These are phyloP conservation scores for Ceriops zippeliana DNA, from an alignment of 345 rosid genomes.

Conservation along the genomic window DNA sequence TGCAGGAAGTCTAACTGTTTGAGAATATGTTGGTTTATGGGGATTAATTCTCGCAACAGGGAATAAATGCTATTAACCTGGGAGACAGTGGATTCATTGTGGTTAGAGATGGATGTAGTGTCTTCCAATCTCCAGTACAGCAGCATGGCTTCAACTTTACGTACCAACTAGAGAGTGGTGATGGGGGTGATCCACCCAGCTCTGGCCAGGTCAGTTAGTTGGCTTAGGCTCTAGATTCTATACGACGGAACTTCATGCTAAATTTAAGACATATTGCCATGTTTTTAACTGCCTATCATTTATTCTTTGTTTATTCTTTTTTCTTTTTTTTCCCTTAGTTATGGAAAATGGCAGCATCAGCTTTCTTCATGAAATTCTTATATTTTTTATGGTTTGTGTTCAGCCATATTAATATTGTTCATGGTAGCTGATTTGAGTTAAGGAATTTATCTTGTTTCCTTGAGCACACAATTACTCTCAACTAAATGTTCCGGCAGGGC, in stretches of 20 bases:
- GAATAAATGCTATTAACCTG: slow-evolving; percentile 27
- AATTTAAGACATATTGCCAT: background rate
- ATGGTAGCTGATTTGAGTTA: background rate
- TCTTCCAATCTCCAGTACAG: slow-evolving; percentile 35
- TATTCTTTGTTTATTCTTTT: background rate
- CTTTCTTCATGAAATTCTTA: too few relatives aligned
- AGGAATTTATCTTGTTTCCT: background rate
- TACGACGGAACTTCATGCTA: background rate
- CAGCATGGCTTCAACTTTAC: slow-evolving; percentile 38
- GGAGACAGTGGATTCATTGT: slow-evolving; percentile 38
- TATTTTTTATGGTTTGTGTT: too few relatives aligned
- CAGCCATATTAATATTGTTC: background rate
- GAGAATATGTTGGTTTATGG: background rate
- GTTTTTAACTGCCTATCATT: background rate
- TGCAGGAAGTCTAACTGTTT: background rate
- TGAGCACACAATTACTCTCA: background rate
- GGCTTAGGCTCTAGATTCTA: too few relatives aligned
- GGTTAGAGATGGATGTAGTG: slow-evolving; percentile 30
- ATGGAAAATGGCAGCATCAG: background rate
- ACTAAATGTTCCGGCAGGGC: background rate
- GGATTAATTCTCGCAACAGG: slow-evolving; percentile 14
- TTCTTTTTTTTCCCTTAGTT: background rate
- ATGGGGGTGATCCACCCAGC: slow-evolving; percentile 27
- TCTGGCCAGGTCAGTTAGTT: slow-evolving; percentile 30
- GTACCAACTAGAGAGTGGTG: slow-evolving; percentile 23